Conservation (phyloP, 148 eudicot genomes). For the Amaranthus palmeri region DNA sequence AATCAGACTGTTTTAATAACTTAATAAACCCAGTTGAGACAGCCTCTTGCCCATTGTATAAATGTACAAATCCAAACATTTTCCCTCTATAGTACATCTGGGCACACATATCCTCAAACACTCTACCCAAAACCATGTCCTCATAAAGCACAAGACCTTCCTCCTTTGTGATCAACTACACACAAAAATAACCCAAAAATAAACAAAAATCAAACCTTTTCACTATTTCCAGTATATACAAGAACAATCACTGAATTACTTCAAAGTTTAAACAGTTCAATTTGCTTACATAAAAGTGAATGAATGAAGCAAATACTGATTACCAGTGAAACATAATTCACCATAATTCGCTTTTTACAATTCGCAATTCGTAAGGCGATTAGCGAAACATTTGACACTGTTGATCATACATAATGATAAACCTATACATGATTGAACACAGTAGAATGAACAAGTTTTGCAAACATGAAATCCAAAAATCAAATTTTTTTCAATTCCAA, state of each 20-base stretch:
- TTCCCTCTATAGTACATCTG: constrained; percentile 97
- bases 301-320: neutral
- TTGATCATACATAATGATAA: no score
- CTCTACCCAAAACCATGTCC: constrained; percentile 79
- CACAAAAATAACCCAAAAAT: constrained; percentile 1
- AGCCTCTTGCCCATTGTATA: constrained; percentile 96
- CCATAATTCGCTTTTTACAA: no score
- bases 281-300: neutral
- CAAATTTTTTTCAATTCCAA: no score
- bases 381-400: no score
- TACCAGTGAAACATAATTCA: neutral
- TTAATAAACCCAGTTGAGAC: constrained; percentile 93
- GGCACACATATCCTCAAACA: constrained; percentile 95
- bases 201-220: constrained; percentile 4
- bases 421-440: no score
- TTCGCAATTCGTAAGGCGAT: no score
- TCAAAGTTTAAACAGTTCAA: neutral
- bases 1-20: constrained; percentile 64
- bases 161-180: constrained; percentile 81
- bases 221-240: neutral
- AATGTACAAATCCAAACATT: constrained; percentile 93
- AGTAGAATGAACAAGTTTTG: no score
- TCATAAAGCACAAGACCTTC: constrained; percentile 85
- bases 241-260: neutral
- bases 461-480: no score